These are phyloP conservation scores for Suhomyces panamericanus DNA, from an alignment of 1,139 yeast species.

Conservation along the genomic window DNA sequence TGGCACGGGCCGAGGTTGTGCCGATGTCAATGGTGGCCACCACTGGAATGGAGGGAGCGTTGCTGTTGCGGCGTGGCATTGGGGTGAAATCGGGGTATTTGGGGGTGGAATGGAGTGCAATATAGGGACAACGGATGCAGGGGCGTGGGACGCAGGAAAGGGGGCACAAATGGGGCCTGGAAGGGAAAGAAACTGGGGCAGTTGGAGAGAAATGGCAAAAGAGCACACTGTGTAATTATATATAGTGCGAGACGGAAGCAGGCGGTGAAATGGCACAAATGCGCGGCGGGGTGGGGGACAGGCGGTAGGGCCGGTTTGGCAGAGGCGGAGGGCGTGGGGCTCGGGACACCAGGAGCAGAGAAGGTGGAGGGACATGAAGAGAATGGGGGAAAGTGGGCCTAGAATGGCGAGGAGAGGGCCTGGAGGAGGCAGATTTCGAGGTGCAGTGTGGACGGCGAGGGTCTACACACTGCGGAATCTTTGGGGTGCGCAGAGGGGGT, in stretches of 20 bases:
- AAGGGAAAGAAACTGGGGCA: not conserved
- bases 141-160: not conserved
- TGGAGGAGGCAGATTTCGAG: too few species aligned
- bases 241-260: conserved; percentile 1
- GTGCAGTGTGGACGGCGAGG: too few species aligned
- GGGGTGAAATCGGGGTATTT: not conserved
- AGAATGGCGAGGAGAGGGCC: too few species aligned
- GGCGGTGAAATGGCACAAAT: not conserved
- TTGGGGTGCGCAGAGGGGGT: not conserved
- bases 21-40: conserved; percentile 86
- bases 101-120: not conserved
- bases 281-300: not conserved
- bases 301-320: not conserved
- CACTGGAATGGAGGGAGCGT: conserved; percentile 46
- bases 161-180: not conserved
- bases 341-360: not conserved
- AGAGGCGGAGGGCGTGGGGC: not conserved
- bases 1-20: conserved; percentile 92
- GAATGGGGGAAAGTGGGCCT: not conserved
- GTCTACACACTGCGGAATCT: not conserved
- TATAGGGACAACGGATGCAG: too few species aligned
- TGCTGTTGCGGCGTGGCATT: conserved; percentile 46
- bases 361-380: not conserved
- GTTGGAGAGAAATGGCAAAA: not conserved
- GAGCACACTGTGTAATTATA: not conserved